A percentile compares a stretch with the other conserved stretches of the same genome.
Conservation (phyloP, 495 filamentous ascomycete species). For the Lophiotrema nucula region DNA sequence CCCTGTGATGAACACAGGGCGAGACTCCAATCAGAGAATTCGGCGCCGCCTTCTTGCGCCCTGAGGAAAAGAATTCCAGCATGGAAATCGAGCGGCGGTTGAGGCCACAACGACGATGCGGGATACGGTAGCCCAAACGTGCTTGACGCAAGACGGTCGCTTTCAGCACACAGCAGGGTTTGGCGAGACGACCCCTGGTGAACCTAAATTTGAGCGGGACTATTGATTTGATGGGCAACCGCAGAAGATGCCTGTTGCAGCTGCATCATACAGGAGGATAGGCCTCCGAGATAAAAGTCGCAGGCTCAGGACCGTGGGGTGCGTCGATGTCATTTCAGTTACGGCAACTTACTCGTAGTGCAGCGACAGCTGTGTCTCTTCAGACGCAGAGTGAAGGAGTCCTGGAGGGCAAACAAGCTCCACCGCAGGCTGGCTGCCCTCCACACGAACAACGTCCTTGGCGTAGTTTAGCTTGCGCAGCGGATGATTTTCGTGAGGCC, state of each 20-base stretch:
- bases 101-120: constrained; percentile 9
- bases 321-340: constrained; percentile 18
- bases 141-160: constrained; percentile 25
- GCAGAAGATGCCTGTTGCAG: constrained; percentile 31
- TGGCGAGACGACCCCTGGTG: constrained; percentile 24
- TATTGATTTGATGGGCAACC: constrained; percentile 30
- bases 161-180: constrained; percentile 33
- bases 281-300: constrained; percentile 13
- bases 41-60: constrained; percentile 3
- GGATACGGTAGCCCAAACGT: constrained; percentile 27
- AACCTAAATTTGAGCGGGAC: constrained; percentile 21
- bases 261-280: constrained; percentile 29
- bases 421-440: not conserved
- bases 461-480: constrained; percentile 4
- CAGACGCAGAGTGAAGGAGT: constrained; percentile 3
- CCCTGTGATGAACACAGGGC: constrained; percentile 4
- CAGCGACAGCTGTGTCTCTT: constrained; percentile 8
- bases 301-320: constrained; percentile 31
- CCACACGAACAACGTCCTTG: constrained; percentile 18
- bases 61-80: constrained; percentile 2
- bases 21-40: constrained; percentile 24
- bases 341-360: constrained; percentile 20
- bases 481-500: not conserved
- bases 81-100: constrained; percentile 18
- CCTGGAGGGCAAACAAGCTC: not conserved